These are phyloP conservation scores for Calonectria honghensis DNA, from an alignment of 2,329 filamentous ascomycete genomes.

Conservation along the genomic window DNA sequence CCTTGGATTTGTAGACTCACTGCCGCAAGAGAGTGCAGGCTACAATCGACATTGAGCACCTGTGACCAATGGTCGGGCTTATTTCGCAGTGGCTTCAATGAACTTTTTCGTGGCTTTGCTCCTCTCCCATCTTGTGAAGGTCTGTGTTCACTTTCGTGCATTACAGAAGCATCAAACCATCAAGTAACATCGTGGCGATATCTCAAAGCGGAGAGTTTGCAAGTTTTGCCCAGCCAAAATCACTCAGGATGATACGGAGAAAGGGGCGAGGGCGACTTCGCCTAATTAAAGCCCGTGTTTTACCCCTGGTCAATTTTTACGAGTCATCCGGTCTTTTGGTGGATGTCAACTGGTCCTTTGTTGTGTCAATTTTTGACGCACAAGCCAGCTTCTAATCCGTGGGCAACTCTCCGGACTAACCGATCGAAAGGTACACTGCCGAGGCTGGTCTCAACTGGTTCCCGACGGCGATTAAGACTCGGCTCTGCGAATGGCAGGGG, in stretches of 20 bases:
- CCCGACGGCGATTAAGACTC: neutral
- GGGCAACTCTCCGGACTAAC: neutral
- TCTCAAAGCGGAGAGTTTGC: neutral
- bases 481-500: neutral
- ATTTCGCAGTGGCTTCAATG: no score
- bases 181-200: no score
- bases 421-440: slow-evolving; percentile 2
- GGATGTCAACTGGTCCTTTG: neutral
- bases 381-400: neutral
- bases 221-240: neutral
- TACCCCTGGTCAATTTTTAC: neutral
- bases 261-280: neutral
- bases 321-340: neutral
- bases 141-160: no score
- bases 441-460: slow-evolving; percentile 1
- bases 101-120: no score
- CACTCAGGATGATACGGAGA: neutral
- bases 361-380: neutral
- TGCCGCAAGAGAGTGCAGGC: neutral
- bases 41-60: neutral
- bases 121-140: no score
- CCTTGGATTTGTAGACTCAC: no score
- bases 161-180: no score
- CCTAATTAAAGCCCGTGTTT: neutral
- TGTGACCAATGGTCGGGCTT: no score